Evolutionary conservation across 2,329 filamentous ascomycete species (phyloP).

Genomic region (Claviceps citrina): DNA sequence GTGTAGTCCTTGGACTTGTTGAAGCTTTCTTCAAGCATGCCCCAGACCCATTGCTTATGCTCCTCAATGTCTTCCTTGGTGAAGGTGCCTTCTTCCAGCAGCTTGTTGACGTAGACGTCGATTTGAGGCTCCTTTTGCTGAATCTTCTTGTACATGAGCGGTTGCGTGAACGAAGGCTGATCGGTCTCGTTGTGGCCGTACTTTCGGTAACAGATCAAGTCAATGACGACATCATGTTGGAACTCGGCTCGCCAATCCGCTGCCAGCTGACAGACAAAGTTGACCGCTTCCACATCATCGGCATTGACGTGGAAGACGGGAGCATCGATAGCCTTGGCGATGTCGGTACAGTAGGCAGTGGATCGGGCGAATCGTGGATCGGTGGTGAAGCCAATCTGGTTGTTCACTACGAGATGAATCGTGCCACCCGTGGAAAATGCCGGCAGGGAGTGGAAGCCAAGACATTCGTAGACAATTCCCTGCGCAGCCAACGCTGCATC

Average conservation of each 20-base stretch:
- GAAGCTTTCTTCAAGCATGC: conserved; percentile 96
- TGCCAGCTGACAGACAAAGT: conserved; percentile 93
- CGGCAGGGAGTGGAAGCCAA: conserved; percentile 91
- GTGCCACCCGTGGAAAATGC: conserved; percentile 96
- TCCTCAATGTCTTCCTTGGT: conserved; percentile 96
- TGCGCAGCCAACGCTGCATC: conserved; percentile 94
- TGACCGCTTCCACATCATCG: conserved; percentile 94
- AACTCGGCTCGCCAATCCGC: conserved; percentile 98
- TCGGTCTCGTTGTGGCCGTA: conserved; percentile 99
- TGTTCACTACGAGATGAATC: conserved; percentile 95
- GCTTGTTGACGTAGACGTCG: conserved; percentile 80
- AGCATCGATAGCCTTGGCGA: conserved; percentile 96
- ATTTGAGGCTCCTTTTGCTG: conserved; percentile 69
- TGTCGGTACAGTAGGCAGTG: conserved; percentile 97
- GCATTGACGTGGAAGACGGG: conserved; percentile 99
- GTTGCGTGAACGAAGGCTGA: conserved; percentile 98
- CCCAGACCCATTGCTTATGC: conserved; percentile 99
- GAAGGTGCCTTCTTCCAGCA: conserved; percentile 84
- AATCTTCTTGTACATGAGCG: conserved; percentile 98
- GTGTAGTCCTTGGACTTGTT: conserved; percentile 95
- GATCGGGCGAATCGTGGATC: conserved; percentile 95
- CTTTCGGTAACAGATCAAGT: conserved; percentile 97
- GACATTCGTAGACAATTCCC: conserved; percentile 94
- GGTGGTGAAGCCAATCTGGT: conserved; percentile 99
- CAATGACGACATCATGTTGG: conserved; percentile 95